Conservation (phyloP, 1,284 basidiomycete species). For the Meira miltonrushii region DNA sequence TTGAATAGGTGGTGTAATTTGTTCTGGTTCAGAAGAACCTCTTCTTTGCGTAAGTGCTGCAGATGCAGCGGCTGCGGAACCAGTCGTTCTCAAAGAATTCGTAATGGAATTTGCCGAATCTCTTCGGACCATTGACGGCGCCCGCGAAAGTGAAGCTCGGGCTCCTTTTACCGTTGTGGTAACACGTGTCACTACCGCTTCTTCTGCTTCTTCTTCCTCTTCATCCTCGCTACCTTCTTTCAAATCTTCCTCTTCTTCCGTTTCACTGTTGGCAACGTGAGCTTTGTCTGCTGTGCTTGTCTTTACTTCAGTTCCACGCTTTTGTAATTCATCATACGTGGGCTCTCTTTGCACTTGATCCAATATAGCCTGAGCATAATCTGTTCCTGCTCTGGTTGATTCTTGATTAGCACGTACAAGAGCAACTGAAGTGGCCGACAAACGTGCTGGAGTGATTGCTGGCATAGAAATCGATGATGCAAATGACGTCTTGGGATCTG, state of each 20-base stretch:
- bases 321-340: conserved; percentile 10
- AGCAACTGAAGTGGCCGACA: conserved; percentile 8
- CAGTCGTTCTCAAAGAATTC: no score
- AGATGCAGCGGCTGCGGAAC: no score
- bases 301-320: background rate
- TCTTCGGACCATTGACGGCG: no score
- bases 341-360: conserved; percentile 4
- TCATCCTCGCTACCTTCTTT: background rate
- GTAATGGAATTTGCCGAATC: no score
- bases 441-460: background rate
- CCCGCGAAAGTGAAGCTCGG: no score
- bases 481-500: no score
- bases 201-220: conserved; percentile 14
- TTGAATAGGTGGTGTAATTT: no score
- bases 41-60: no score
- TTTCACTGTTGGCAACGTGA: background rate
- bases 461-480: no score
- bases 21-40: no score
- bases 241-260: background rate
- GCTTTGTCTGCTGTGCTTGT: conserved; percentile 1
- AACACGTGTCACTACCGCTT: conserved; percentile 5
- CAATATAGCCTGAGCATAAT: conserved; percentile 15
- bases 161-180: background rate
- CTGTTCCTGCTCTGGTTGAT: conserved; percentile 12
- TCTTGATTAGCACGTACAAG: conserved; percentile 12